Base-by-base conservation (phyloP, 768 basidiomycete genomes). In the Gloeopeniophorella convolvens region DNA sequence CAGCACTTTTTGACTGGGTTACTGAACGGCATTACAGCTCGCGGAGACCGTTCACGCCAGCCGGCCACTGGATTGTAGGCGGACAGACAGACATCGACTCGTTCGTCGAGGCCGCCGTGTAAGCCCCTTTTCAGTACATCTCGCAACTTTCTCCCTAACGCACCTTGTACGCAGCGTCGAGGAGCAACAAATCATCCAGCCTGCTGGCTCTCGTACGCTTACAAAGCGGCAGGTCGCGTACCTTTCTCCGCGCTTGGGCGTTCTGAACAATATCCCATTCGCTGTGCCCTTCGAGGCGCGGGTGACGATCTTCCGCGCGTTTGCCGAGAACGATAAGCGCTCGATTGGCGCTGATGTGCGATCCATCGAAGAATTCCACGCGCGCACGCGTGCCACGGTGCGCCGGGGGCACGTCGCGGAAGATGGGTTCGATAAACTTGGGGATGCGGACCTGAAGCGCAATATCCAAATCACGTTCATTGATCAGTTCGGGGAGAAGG, bases 251-350 rank as follows among this genome's bases (percentile, higher is more conserved):
- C 81, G 92, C 6, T 75, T 98, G 3, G 90, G 89, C 2, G 76
- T 97, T 23, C 78, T 98, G 45, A 89, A 97, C 70, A 94, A 97
- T 66, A 88, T 98, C 49, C 95, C 94, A 0, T 96, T 96, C 68
- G 82, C 91, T 5, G 86, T 98, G 48, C 94, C 95, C 0, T 98
- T 98, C 68, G 83, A 86, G 44, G 79, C 81, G 1, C 82, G 95
- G n/a, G 89, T 97, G 10, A 77, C 80, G 31, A 90, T 97, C 40
- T 95, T 97, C 69, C 77, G 90, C 20, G 72, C 79, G 46, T 96
- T 96, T 64, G 78, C 97, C 42, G 66, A 71, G 35, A 83, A 79
- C 58, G 89, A 94, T 60, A 70, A 64, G 45, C 58, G 56, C 47
- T 52, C 16, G 8, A 9, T 37, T 43, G 63, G 30, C 61, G 56